Evolutionary conservation across 257 asterid species (phyloP).

Genomic region (Fraxinus pennsylvanica): DNA sequence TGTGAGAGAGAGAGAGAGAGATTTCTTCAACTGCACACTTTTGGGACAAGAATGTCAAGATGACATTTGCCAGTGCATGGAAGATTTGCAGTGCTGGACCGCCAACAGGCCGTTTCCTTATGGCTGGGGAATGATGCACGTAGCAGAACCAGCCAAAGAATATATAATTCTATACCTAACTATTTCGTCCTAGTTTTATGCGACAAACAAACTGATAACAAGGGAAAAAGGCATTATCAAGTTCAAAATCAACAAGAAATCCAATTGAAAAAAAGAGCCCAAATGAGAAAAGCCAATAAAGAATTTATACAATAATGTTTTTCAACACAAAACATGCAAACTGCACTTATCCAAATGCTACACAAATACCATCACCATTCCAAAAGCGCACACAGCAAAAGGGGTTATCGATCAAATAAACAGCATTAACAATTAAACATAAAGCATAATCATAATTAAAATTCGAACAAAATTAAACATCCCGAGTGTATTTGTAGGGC

Average conservation of each 20-base stretch:
- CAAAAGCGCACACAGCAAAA: neutral
- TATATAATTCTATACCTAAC: constrained; percentile 6
- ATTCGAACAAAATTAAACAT: constrained; percentile 31
- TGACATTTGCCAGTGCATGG: constrained; percentile 35
- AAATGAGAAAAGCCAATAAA: constrained; percentile 30
- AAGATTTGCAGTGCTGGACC: constrained; percentile 32
- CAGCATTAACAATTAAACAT: neutral
- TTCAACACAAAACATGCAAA: constrained; percentile 25
- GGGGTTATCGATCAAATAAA: neutral
- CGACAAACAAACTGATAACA: constrained; percentile 38
- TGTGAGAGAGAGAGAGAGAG: too few relatives aligned
- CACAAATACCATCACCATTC: constrained; percentile 22
- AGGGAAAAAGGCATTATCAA: constrained; percentile 33
- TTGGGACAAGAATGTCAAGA: constrained; percentile 19
- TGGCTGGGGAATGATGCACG: too few relatives aligned
- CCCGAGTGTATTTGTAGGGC: neutral
- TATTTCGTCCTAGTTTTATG: constrained; percentile 22
- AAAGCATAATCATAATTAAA: constrained; percentile 36
- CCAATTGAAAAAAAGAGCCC: constrained; percentile 20
- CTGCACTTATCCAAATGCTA: constrained; percentile 30
- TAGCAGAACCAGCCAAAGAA: neutral
- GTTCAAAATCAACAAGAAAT: constrained; percentile 32
- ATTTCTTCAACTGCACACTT: constrained; percentile 20
- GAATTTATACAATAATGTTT: constrained; percentile 16
- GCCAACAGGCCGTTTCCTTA: neutral